Percentiles rank a stretch among this genome's conserved stretches.
Conservation (phyloP, 2,329 filamentous ascomycete genomes). For the Leptographium galeiforme region DNA sequence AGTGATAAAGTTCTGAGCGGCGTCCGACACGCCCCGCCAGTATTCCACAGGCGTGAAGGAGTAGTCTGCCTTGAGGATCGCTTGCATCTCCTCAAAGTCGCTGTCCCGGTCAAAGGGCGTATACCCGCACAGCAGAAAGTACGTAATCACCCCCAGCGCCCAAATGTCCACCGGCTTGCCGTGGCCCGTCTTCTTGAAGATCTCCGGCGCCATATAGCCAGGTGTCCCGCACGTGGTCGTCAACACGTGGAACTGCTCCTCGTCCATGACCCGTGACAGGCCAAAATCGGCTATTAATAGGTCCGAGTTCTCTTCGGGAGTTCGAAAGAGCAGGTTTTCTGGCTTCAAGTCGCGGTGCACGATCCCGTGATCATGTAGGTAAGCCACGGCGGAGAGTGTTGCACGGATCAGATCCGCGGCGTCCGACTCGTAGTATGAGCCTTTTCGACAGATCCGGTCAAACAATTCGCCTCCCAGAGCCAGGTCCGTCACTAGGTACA, state of each 20-base stretch:
- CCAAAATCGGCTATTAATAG: conserved; percentile 96
- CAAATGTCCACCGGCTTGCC: conserved; percentile 97
- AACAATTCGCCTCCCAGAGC: conserved; percentile 94
- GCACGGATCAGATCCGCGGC: conserved; percentile 90
- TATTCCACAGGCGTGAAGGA: conserved; percentile 89
- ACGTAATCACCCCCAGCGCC: conserved; percentile 97
- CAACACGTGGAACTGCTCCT: conserved; percentile 93
- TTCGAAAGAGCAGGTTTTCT: conserved; percentile 92
- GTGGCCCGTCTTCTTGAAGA: conserved; percentile 97
- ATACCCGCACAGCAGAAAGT: conserved; percentile 95
- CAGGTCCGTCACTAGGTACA: conserved; percentile 95
- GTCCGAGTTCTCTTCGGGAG: conserved; percentile 94
- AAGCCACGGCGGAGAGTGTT: conserved; percentile 92
- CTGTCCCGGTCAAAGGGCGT: conserved; percentile 95
- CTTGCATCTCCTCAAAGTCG: conserved; percentile 98
- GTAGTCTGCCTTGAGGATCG: conserved; percentile 93
- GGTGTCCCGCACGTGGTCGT: conserved; percentile 97
- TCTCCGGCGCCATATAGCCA: conserved; percentile 98
- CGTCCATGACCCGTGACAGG: conserved; percentile 93
- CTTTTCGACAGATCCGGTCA: conserved; percentile 96
- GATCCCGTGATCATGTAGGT: conserved; percentile 96
- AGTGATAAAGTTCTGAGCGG: conserved; percentile 83
- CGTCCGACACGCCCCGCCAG: conserved; percentile 83
- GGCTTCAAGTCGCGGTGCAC: conserved; percentile 97
- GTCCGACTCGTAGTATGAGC: conserved; percentile 95